Percentiles rank a stretch among this genome's conserved stretches.
These are phyloP conservation scores for Clathrospora elynae DNA, from an alignment of 2,329 filamentous ascomycete species.

Conservation along the genomic window DNA sequence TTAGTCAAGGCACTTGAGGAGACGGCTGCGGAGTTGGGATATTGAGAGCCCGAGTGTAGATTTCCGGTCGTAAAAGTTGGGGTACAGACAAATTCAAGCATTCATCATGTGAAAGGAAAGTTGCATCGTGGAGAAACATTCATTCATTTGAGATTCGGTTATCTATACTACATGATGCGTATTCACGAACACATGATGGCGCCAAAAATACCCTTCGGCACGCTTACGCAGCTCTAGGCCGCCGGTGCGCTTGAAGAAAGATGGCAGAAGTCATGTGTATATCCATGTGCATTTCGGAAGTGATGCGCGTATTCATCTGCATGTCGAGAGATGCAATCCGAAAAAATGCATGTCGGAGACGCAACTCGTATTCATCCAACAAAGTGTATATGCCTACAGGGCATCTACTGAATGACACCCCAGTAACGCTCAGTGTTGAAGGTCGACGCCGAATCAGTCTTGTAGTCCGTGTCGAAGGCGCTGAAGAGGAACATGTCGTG, in stretches of 20 bases:
- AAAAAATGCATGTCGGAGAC: no score
- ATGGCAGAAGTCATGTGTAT: conserved; percentile 19
- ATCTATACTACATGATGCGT: conserved; percentile 39
- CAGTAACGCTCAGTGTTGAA: conserved; percentile 78
- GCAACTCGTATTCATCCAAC: no score
- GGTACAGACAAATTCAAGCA: not conserved
- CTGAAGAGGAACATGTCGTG: conserved; percentile 73
- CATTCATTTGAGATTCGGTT: conserved; percentile 27
- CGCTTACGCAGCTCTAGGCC: conserved; percentile 20
- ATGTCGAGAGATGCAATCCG: conserved; percentile 6
- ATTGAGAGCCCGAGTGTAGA: conserved; percentile 12
- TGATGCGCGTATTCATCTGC: not conserved
- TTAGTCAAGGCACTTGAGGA: conserved; percentile 62
- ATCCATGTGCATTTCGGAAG: conserved; percentile 14
- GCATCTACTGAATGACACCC: conserved; percentile 56
- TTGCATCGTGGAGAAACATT: conserved; percentile 1
- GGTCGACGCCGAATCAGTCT: conserved; percentile 64
- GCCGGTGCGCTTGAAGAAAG: conserved; percentile 19
- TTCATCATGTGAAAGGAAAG: not conserved
- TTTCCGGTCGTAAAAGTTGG: no score
- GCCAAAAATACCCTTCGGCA: conserved; percentile 31
- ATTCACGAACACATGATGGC: conserved; percentile 24
- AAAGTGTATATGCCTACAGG: not conserved
- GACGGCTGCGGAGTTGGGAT: conserved; percentile 43
- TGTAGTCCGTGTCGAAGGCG: conserved; percentile 82